Percentiles rank a stretch among this genome's conserved stretches.
Conservation (phyloP, 1,284 basidiomycete species). For the Ganoderma meredithae region DNA sequence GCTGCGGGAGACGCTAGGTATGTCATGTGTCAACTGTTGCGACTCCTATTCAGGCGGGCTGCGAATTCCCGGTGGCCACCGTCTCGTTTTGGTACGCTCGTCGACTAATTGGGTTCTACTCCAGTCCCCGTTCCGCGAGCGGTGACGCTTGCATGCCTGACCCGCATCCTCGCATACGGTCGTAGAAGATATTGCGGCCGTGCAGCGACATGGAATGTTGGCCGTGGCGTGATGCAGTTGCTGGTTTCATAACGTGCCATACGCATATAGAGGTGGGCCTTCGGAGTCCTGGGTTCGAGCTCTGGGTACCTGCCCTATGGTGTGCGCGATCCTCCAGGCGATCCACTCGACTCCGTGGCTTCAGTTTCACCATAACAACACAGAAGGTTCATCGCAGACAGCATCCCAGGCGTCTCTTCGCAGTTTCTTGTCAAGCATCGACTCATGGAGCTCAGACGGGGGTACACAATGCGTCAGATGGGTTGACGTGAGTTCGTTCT, state of each 20-base stretch:
- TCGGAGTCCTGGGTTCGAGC: neutral
- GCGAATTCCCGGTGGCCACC: neutral
- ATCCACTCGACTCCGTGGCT: neutral
- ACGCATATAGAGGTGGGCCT: neutral
- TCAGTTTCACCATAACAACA: neutral
- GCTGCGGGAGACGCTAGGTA: neutral
- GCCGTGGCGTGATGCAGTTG: neutral
- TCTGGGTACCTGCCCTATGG: neutral
- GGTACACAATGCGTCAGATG: slow-evolving; percentile 13
- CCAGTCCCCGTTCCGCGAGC: neutral
- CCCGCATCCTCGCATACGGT: neutral
- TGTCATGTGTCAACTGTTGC: neutral
- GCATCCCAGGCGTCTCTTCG: neutral
- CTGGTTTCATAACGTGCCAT: neutral
- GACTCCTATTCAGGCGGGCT: neutral
- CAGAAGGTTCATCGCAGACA: neutral
- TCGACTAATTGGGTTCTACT: neutral
- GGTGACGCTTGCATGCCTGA: neutral
- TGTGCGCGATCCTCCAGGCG: slow-evolving; percentile 3
- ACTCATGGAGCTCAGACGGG: neutral
- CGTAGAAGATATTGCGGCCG: neutral
- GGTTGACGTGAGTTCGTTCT: slow-evolving; percentile 22
- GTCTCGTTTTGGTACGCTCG: neutral
- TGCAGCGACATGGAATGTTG: neutral
- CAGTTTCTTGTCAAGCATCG: neutral